Conservation (phyloP, 805 yeast genomes). For the Debaryomyces maramus region DNA sequence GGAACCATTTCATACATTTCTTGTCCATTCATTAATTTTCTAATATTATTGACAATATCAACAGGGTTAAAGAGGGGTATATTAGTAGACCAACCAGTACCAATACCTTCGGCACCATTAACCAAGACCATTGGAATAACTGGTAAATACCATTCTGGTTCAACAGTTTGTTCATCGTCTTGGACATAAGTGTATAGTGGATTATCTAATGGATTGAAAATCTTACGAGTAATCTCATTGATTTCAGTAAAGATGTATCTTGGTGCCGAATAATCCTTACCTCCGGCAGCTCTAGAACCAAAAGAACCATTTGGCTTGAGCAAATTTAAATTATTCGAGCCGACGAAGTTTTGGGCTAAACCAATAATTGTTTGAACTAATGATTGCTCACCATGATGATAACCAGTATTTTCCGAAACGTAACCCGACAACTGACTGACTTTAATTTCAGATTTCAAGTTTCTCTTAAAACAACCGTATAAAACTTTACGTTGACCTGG, state of each 20-base stretch:
- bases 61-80: conserved; percentile 88
- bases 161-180: conserved; percentile 92
- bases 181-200: conserved; percentile 75
- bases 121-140: conserved; percentile 93
- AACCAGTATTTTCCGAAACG: conserved; percentile 83
- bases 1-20: conserved; percentile 75
- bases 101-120: conserved; percentile 97
- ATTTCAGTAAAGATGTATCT: conserved; percentile 93
- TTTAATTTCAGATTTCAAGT: conserved; percentile 73
- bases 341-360: conserved; percentile 92
- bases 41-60: conserved; percentile 76
- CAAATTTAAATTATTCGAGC: conserved; percentile 83
- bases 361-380: conserved; percentile 89
- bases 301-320: conserved; percentile 91
- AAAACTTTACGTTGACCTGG: conserved; percentile 96
- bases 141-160: conserved; percentile 94
- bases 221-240: conserved; percentile 67
- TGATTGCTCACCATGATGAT: conserved; percentile 94
- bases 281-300: conserved; percentile 95
- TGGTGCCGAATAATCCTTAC: conserved; percentile 97
- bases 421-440: conserved; percentile 91
- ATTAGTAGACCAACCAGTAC: conserved; percentile 97
- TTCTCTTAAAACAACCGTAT: conserved; percentile 83
- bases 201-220: conserved; percentile 80
- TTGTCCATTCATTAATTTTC: conserved; percentile 70